phyloP scores from a whole-genome alignment of 1,284 basidiomycete genomes.

The Meripilus lineatus region DNA sequence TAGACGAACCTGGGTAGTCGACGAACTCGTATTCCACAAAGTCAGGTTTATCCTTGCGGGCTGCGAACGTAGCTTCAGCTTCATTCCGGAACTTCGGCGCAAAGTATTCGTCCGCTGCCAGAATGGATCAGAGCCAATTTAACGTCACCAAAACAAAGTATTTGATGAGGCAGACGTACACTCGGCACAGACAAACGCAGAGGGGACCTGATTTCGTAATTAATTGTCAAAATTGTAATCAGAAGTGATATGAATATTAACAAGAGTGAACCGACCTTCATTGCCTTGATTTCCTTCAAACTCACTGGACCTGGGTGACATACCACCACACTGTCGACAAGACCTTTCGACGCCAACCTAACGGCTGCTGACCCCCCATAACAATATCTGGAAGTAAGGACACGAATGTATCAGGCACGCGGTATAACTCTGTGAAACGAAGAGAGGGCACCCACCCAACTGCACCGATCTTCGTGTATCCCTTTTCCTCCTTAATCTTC shows the following conservation, averaged over 20 bases:
- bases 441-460: constrained; percentile 52
- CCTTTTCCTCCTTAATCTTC: constrained; percentile 43
- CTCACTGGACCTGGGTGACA: constrained; percentile 49
- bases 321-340: constrained; percentile 47
- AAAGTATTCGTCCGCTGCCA: constrained; percentile 49
- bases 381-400: constrained; percentile 42
- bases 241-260: neutral
- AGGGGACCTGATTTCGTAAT: constrained; percentile 37
- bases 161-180: constrained; percentile 36
- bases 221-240: neutral
- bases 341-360: constrained; percentile 35
- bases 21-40: constrained; percentile 50
- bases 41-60: constrained; percentile 36
- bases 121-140: too few species aligned
- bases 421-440: neutral
- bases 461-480: constrained; percentile 54
- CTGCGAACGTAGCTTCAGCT: constrained; percentile 40
- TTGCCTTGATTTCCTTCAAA: constrained; percentile 34
- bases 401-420: neutral
- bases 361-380: constrained; percentile 47
- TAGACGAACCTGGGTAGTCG: constrained; percentile 46
- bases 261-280: constrained; percentile 32
- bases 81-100: constrained; percentile 31
- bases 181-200: constrained; percentile 54
- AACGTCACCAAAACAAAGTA: too few species aligned